Base-by-base conservation (phyloP, 305 asterid species). In the Solanum hybrid region DNA sequence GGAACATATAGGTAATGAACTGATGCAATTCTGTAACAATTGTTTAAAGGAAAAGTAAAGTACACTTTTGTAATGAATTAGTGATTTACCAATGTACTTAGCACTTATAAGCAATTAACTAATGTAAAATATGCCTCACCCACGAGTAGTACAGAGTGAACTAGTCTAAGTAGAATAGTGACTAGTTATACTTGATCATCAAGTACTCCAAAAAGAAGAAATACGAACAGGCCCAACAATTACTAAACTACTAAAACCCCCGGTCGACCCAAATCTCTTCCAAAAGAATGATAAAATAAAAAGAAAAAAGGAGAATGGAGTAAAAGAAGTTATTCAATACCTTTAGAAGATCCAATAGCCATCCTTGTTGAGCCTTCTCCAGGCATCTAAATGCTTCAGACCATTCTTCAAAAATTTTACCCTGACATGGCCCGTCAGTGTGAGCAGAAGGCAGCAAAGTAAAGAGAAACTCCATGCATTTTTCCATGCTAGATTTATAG, bases 351-450 rank as follows among this genome's bases (percentile, higher is more conserved):
- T 82, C 27, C 72, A 82, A 16, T 42, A 82, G 72, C 87, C 87
- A 82, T 82, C 92, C 92, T 91, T 91, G 94, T 36, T 92, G 94
- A 91, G 98, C 95, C 93, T 96, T 96, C 88, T 96, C 97, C 27
- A 98, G 96, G 90, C 98, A 96, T 90, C 91, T 90, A 90, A 95
- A 91, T 88, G 99, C 98, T 94, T 93, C 98, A 92, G 88, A 75
- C 99, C 99, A 98, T 92, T 98, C 99, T 90, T 77, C 87, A 36
- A 79, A 86, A 75, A 91, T 38, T 89, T 88, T 91, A 80, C 46
- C 90, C 91, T 88, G 91, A 87, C 90, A 87, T 46, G 88, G 88
- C 89, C 91, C 94, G 64, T 84, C 82, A 88, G 89, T 80, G 86
- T 77, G 92, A 78, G 90, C 87, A 29, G 91, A 92, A 89, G 89